phyloP scores from a whole-genome alignment of 176 grass and related monocot genomes.

The Oryza longistaminata region DNA sequence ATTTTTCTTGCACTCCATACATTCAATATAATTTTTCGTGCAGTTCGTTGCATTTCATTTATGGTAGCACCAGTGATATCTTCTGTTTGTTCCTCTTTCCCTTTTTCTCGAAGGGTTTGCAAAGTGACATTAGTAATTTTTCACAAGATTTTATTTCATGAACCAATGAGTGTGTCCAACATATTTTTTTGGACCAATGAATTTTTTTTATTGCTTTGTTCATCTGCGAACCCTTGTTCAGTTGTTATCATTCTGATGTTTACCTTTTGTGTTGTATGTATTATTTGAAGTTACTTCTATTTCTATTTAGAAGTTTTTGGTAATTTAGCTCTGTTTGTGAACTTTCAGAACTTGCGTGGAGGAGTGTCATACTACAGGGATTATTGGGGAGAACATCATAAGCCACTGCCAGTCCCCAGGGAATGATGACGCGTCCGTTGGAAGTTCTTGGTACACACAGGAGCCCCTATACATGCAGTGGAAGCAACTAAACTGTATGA shows the following conservation, averaged over 20 bases:
- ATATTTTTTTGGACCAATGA: neutral
- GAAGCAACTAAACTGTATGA: slow-evolving; percentile 76
- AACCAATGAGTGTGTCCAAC: neutral
- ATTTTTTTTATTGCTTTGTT: neutral
- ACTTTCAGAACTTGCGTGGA: slow-evolving; percentile 66
- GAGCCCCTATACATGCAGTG: slow-evolving; percentile 69
- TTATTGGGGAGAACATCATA: slow-evolving; percentile 44
- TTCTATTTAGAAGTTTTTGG: slow-evolving; percentile 20
- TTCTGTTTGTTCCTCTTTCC: neutral
- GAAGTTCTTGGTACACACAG: slow-evolving; percentile 62
- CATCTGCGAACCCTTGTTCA: neutral
- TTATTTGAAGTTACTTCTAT: neutral
- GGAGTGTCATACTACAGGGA: slow-evolving; percentile 62
- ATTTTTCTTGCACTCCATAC: neutral
- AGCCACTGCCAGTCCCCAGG: slow-evolving; percentile 47
- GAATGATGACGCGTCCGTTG: slow-evolving; percentile 42
- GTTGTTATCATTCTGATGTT: neutral
- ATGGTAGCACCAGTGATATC: neutral
- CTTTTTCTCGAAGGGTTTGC: neutral
- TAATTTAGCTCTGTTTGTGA: neutral
- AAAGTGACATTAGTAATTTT: neutral
- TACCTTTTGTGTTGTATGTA: neutral
- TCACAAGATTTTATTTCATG: neutral
- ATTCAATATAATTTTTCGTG: neutral
- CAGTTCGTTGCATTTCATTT: neutral